Evolutionary conservation across 148 eudicot species (phyloP).

Genomic region (Persicaria maculosa): DNA sequence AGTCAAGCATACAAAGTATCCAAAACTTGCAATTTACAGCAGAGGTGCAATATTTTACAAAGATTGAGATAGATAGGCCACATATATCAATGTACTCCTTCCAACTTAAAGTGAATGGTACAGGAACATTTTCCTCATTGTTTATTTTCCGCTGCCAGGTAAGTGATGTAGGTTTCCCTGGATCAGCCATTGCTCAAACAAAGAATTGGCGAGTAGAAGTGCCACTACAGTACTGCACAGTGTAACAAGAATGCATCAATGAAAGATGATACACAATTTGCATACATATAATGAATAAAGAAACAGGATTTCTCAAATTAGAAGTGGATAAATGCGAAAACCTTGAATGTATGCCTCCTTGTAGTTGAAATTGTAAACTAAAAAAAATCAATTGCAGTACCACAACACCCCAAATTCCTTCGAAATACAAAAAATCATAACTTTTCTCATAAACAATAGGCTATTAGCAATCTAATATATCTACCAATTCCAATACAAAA

Average conservation of each 20-base stretch:
- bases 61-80: neutral
- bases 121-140: slow-evolving; percentile 36
- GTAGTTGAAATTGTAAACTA: too few species aligned
- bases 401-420: neutral
- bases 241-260: neutral
- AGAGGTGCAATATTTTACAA: neutral
- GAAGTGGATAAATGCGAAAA: too few species aligned
- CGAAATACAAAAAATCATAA: neutral
- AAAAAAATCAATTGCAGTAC: neutral
- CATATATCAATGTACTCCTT: slow-evolving; percentile 51
- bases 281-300: too few species aligned
- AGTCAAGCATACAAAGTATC: neutral
- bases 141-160: slow-evolving; percentile 74
- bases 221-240: neutral
- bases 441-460: neutral
- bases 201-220: neutral
- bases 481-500: too few species aligned
- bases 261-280: neutral
- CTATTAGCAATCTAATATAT: too few species aligned
- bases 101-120: slow-evolving; percentile 44
- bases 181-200: slow-evolving; percentile 59
- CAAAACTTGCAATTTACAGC: neutral
- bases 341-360: too few species aligned
- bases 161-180: slow-evolving; percentile 54
- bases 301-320: neutral